These are phyloP conservation scores for Pezicula rhizophila DNA, from an alignment of 2,329 filamentous ascomycete genomes.

Conservation along the genomic window DNA sequence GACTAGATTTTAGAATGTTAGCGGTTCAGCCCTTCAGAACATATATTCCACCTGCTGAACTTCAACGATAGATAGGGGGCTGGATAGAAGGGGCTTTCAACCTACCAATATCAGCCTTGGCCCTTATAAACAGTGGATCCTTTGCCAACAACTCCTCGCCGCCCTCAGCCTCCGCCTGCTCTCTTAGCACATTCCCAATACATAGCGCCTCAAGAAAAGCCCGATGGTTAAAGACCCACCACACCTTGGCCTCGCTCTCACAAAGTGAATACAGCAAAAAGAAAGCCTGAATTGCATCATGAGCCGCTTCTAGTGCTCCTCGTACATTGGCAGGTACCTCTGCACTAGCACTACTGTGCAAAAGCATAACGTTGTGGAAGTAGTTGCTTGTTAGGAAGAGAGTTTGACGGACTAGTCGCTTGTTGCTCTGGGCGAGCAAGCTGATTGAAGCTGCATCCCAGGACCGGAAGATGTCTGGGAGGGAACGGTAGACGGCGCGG, in stretches of 20 bases:
- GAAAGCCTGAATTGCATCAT: slow-evolving; percentile 68
- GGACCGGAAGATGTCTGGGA: slow-evolving; percentile 64
- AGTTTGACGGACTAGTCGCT: slow-evolving; percentile 66
- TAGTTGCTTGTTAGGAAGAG: slow-evolving; percentile 77
- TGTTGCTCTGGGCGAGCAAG: slow-evolving; percentile 48
- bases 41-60: no score
- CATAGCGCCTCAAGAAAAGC: slow-evolving; percentile 72
- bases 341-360: slow-evolving; percentile 64
- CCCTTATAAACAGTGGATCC: slow-evolving; percentile 55
- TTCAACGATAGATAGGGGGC: no score
- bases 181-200: slow-evolving; percentile 54
- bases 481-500: slow-evolving; percentile 64
- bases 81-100: slow-evolving; percentile 9
- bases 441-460: slow-evolving; percentile 58
- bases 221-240: slow-evolving; percentile 81
- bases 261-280: slow-evolving; percentile 67
- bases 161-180: slow-evolving; percentile 40
- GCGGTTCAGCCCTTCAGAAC: not conserved
- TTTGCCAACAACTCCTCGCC: slow-evolving; percentile 38
- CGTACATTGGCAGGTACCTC: slow-evolving; percentile 59
- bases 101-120: slow-evolving; percentile 55
- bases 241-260: slow-evolving; percentile 66
- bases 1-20: slow-evolving; percentile 28
- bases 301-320: slow-evolving; percentile 67
- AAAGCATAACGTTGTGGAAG: slow-evolving; percentile 75